Evolutionary conservation across 2,329 filamentous ascomycete species (phyloP).

Genomic region (Penicillium sp.): DNA sequence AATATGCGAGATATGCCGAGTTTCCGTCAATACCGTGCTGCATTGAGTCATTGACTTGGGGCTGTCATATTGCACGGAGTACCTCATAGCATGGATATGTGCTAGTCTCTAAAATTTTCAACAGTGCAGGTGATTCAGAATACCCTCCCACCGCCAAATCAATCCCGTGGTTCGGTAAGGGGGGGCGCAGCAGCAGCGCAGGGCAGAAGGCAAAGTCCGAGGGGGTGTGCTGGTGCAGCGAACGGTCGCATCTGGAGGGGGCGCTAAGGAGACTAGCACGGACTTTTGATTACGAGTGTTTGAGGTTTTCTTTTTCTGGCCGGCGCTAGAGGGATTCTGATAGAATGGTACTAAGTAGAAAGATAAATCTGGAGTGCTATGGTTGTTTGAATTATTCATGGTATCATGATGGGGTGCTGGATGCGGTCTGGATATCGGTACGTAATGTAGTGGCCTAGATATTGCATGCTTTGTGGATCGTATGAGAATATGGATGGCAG

Average conservation of each 20-base stretch:
- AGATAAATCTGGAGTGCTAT: too few species aligned
- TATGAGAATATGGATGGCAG: neutral
- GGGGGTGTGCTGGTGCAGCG: constrained; percentile 3
- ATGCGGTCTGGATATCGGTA: too few species aligned
- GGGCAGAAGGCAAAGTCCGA: neutral
- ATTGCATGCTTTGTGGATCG: neutral
- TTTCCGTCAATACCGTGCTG: neutral
- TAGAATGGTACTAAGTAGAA: too few species aligned
- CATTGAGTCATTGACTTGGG: neutral
- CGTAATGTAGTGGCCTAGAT: too few species aligned
- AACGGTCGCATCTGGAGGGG: constrained; percentile 8
- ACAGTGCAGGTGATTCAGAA: neutral
- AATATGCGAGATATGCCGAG: neutral
- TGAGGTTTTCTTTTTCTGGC: neutral
- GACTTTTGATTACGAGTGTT: neutral
- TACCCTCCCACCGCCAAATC: neutral
- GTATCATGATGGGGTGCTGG: too few species aligned
- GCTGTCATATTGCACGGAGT: neutral
- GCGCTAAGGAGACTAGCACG: neutral
- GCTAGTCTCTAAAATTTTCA: neutral
- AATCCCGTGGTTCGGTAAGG: neutral
- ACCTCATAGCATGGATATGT: too few species aligned
- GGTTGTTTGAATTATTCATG: too few species aligned
- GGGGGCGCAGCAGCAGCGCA: neutral
- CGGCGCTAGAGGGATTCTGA: too few species aligned